Evolutionary conservation across 2,329 filamentous ascomycete species (phyloP), one percentile per base, ranked within the genome.

Genomic region (Phaeosphaeriaceae sp.): DNA sequence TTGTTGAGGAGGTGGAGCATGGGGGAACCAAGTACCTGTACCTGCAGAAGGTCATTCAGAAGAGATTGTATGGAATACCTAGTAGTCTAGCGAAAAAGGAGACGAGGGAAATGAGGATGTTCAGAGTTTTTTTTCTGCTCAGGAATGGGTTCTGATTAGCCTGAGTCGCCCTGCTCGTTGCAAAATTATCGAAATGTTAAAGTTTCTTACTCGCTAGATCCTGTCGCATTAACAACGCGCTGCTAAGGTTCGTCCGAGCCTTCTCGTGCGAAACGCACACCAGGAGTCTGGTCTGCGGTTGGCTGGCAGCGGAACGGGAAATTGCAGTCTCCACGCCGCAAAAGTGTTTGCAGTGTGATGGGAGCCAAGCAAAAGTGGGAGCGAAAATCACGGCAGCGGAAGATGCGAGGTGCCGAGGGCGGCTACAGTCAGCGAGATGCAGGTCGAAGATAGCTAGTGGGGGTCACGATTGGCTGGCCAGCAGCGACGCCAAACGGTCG

Each of bases 341-440:
- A 36, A 36, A 36, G 31, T 36, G 11, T 11, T 15, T 36, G 31
- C 31, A 27, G 25, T 27, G 25, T 36, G 9, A 36, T 36, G 9
- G 31, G 13, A 36, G 25, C 25, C 25, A 31, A 31, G 25, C 25
- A n/a, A n/a, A n/a, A n/a, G n/a, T n/a, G n/a, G n/a, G n/a, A n/a
- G n/a, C n/a, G n/a, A n/a, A 27, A 27, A 27, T 27, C 25, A 27
- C 57, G 60, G 57, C 47, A 40, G 56, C 66, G 68, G 68, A 68
- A 57, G 51, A 49, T 67, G 46, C 58, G 50, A 65, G 50, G 52
- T 62, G 57, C 68, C 68, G 68, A 67, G 68, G 65, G 68, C 55
- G 55, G 65, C 68, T 60, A 61, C 59, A 58, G 60, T 60, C 57
- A 61, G 58, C 46, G 42, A 19, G 41, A 36, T 36, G 31, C 31